Evolutionary conservation across 2,329 filamentous ascomycete species (phyloP).

Genomic region (Neospermospora avenae): DNA sequence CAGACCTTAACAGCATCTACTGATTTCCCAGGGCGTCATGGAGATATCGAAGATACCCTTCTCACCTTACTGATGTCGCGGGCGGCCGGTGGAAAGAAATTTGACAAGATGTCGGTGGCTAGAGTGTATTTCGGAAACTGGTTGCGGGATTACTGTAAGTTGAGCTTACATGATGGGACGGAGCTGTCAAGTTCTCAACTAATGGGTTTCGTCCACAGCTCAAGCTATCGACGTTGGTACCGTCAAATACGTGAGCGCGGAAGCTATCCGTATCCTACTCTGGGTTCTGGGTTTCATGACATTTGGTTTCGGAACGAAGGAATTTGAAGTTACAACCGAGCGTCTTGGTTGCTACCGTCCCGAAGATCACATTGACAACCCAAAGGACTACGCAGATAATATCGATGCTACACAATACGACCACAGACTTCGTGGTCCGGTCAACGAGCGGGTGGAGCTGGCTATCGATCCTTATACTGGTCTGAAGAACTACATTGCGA

Average conservation of each 20-base stretch:
- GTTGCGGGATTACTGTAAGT: constrained; percentile 75
- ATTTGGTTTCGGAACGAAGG: constrained; percentile 77
- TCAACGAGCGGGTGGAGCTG: constrained; percentile 77
- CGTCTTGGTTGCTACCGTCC: constrained; percentile 59
- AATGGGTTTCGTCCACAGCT: constrained; percentile 35
- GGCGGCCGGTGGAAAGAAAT: constrained; percentile 70
- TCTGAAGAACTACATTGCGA: constrained; percentile 94
- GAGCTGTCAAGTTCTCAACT: neutral
- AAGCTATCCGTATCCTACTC: constrained; percentile 85
- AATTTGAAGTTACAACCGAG: constrained; percentile 80
- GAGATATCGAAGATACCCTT: constrained; percentile 89
- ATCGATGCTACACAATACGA: constrained; percentile 82
- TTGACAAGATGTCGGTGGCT: constrained; percentile 82
- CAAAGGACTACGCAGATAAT: constrained; percentile 85
- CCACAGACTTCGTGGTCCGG: constrained; percentile 71
- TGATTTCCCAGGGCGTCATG: constrained; percentile 63
- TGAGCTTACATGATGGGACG: neutral
- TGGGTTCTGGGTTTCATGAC: constrained; percentile 89
- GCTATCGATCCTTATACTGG: constrained; percentile 71
- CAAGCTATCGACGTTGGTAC: constrained; percentile 93
- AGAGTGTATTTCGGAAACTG: constrained; percentile 96
- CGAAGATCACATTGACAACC: constrained; percentile 72
- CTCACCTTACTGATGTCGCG: constrained; percentile 65
- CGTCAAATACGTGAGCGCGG: constrained; percentile 83
- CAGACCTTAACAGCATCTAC: constrained; percentile 6